These are phyloP conservation scores for Eucalyptus regnans DNA, from an alignment of 345 rosid genomes.

Conservation along the genomic window DNA sequence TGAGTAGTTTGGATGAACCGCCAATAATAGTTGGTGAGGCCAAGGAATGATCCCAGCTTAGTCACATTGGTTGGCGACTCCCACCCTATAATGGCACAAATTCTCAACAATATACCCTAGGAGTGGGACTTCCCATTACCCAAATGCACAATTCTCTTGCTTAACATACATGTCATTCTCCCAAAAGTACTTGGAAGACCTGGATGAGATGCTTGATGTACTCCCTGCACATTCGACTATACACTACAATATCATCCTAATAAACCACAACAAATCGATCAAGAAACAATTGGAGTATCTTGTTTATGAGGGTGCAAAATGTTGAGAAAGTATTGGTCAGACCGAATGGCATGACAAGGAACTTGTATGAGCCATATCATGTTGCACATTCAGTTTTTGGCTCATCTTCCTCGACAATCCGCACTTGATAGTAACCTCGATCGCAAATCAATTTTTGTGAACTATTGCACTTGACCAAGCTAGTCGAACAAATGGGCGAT, in stretches of 20 bases:
- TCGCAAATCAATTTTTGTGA: neutral
- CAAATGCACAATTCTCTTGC: neutral
- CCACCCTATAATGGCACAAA: neutral
- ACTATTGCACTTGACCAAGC: neutral
- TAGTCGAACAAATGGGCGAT: neutral
- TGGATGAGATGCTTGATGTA: neutral
- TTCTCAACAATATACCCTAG: neutral
- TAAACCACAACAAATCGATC: neutral
- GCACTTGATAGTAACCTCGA: neutral
- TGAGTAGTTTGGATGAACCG: neutral
- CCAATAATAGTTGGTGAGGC: neutral
- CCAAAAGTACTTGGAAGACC: neutral
- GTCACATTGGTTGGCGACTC: too few relatives aligned
- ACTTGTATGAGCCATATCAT: neutral
- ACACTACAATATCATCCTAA: neutral
- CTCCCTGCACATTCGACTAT: neutral
- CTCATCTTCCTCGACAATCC: neutral
- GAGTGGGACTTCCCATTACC: neutral
- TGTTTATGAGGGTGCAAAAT: neutral
- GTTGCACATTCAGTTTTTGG: neutral
- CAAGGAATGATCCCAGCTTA: neutral
- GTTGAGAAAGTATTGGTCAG: neutral
- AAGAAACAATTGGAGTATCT: neutral
- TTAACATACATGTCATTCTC: neutral
- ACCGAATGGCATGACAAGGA: neutral